Conservation (phyloP, 306 rosid species). For the barrel medic (Medicago truncatula) region MtrunA17r5.0-ANR NC_053045.1:62103001-62103500, state of each 20-base stretch:
- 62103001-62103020: constrained; percentile 36
- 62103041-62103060: constrained; percentile 31
- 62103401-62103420: constrained; percentile 98
- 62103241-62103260: constrained; percentile 76
- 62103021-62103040: constrained; percentile 60
- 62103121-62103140: too few species aligned
- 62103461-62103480: constrained; percentile 1
- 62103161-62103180: constrained; percentile 28
- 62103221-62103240: constrained; percentile 33
- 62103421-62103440: constrained; percentile 99
- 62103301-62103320: constrained; percentile 96
- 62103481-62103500: constrained; percentile 19
- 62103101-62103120: constrained; percentile 33
- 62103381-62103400: constrained; percentile 94
- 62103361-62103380: constrained; percentile 92
- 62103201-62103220: constrained; percentile 22
- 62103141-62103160: neutral
- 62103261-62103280: constrained; percentile 93
- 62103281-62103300: constrained; percentile 99
- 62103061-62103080: constrained; percentile 19
- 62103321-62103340: constrained; percentile 97
- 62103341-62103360: constrained; percentile 89
- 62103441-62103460: constrained; percentile 46
- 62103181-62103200: neutral
- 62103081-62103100: constrained; percentile 51